phyloP scores from a whole-genome alignment of 805 yeast species.

The Jamesozyma lodderae region DNA sequence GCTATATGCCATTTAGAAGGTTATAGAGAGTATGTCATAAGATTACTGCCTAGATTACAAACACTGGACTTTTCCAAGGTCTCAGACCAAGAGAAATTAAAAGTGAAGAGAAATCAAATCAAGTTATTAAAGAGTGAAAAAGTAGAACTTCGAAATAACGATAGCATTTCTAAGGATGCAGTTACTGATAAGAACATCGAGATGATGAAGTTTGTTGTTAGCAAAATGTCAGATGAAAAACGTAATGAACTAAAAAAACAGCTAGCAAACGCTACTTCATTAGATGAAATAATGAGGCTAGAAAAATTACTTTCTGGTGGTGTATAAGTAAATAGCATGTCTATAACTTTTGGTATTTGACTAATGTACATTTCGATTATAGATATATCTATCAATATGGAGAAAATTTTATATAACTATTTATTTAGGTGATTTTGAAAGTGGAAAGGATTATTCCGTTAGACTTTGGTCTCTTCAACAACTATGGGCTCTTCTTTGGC shows the following conservation, averaged over 20 bases:
- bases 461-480: not conserved
- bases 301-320: constrained; percentile 43
- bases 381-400: not conserved
- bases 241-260: constrained; percentile 41
- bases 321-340: constrained; percentile 6
- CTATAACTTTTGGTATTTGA: not conserved
- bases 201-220: constrained; percentile 31
- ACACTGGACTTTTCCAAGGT: constrained; percentile 64
- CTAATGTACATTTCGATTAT: not conserved
- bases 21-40: constrained; percentile 52
- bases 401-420: no score
- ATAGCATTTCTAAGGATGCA: constrained; percentile 2
- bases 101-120: constrained; percentile 24
- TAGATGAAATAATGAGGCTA: constrained; percentile 67
- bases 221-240: constrained; percentile 48
- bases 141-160: not conserved
- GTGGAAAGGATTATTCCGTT: no score
- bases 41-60: constrained; percentile 53
- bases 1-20: constrained; percentile 41
- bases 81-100: constrained; percentile 36
- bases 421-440: no score
- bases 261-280: constrained; percentile 52
- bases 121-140: constrained; percentile 21
- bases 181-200: constrained; percentile 25
- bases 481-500: not conserved